phyloP scores from a whole-genome alignment of 441 rosid genomes.

The Breynia disticha region DNA sequence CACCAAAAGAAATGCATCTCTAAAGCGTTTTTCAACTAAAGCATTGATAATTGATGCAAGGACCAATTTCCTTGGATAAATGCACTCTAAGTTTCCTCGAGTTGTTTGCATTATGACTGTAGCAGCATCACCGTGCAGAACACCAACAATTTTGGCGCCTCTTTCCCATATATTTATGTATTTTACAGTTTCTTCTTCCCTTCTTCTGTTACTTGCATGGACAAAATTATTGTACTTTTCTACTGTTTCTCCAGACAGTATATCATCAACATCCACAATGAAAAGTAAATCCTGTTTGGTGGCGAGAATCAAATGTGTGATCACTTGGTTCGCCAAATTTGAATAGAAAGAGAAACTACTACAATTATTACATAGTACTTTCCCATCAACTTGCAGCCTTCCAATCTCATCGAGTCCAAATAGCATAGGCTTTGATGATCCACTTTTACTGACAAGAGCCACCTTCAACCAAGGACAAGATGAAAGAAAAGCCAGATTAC shows the following conservation, averaged over 20 bases:
- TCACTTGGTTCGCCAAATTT: conserved; percentile 49
- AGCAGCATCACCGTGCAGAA: conserved; percentile 87
- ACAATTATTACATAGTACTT: conserved; percentile 69
- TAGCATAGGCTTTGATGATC: conserved; percentile 37
- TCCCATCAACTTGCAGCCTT: conserved; percentile 55
- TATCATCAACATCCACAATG: conserved; percentile 58
- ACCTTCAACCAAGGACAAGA: conserved; percentile 71
- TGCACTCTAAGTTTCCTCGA: conserved; percentile 82
- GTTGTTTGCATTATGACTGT: conserved; percentile 68
- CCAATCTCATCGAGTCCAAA: conserved; percentile 86
- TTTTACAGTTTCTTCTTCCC: conserved; percentile 50
- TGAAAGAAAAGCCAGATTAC: conserved; percentile 37
- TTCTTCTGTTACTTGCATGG: conserved; percentile 35
- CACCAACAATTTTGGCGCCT: conserved; percentile 76
- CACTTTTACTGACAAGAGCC: conserved; percentile 32
- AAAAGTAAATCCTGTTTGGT: conserved; percentile 83
- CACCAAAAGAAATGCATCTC: conserved; percentile 80
- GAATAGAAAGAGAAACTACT: conserved; percentile 80
- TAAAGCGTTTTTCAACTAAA: conserved; percentile 53
- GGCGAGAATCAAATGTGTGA: conserved; percentile 71
- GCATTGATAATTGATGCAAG: conserved; percentile 66
- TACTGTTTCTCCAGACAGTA: conserved; percentile 47
- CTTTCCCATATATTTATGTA: conserved; percentile 79
- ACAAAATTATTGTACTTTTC: conserved; percentile 43
- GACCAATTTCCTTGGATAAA: conserved; percentile 89